Percentiles rank a stretch among this genome's conserved stretches.
phyloP scores from a whole-genome alignment of 805 yeast genomes.

The Diddensiella santjacobensis region DNA sequence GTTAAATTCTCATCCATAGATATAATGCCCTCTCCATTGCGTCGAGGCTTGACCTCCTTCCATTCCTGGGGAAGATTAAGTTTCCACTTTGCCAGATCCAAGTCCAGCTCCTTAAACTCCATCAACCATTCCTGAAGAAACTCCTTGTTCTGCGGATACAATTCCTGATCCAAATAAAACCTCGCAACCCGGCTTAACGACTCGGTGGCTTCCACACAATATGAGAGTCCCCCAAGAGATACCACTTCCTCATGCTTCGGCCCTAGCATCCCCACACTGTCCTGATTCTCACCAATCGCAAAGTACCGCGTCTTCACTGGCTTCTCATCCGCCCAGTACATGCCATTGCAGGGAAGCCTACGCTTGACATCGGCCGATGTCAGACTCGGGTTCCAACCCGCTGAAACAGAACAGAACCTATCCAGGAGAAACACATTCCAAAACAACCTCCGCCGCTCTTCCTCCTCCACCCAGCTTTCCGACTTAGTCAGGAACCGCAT shows the following conservation, averaged over 20 bases:
- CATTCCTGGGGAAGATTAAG: conserved; percentile 12
- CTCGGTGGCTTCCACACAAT: conserved; percentile 18
- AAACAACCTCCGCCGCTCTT: conserved; percentile 15
- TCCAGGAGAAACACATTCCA: conserved; percentile 18
- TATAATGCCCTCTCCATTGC: conserved; percentile 2
- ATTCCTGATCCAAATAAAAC: conserved; percentile 8
- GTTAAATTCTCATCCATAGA: conserved; percentile 14
- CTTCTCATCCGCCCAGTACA: conserved; percentile 1
- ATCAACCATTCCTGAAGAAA: conserved; percentile 10
- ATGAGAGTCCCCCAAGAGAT: conserved; percentile 17
- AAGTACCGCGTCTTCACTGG: conserved; percentile 12
- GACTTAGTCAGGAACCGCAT: conserved; percentile 11
- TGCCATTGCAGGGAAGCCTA: conserved; percentile 15
- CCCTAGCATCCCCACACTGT: not conserved
- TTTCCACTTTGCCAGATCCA: conserved; percentile 17
- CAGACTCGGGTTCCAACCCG: conserved; percentile 20
- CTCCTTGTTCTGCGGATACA: conserved; percentile 2
- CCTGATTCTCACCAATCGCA: conserved; percentile 7
- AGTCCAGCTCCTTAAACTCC: conserved; percentile 12
- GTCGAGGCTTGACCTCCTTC: conserved; percentile 2
- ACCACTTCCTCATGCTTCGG: conserved; percentile 8
- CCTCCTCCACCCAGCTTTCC: conserved; percentile 12
- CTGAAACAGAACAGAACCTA: conserved; percentile 19
- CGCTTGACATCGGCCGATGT: conserved; percentile 13
- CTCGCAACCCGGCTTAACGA: conserved; percentile 10